A percentile compares a stretch with the other conserved stretches of the same genome.
Conservation (phyloP, 805 yeast species). For the Kregervanrija fluxuum region DNA sequence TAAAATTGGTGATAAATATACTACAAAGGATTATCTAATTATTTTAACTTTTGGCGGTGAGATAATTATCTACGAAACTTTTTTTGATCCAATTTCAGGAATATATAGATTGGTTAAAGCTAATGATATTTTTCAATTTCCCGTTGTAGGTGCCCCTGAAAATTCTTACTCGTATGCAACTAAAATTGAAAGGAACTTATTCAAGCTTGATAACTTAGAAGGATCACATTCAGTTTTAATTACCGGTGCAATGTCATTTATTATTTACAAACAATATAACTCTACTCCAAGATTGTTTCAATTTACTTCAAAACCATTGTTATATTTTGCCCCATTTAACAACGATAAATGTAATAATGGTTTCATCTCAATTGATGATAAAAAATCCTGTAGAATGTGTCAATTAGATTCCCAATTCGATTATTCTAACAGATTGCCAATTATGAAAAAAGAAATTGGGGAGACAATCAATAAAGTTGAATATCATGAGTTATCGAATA, state of each 20-base stretch:
- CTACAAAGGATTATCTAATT: slow-evolving; percentile 56
- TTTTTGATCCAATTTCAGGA: slow-evolving; percentile 32
- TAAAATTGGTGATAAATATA: slow-evolving; percentile 51
- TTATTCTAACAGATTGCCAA: slow-evolving; percentile 57
- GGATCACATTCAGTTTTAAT: slow-evolving; percentile 58
- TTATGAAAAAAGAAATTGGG: slow-evolving; percentile 44
- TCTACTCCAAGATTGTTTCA: slow-evolving; percentile 60
- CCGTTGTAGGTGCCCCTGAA: slow-evolving; percentile 72
- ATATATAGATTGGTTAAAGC: slow-evolving; percentile 36
- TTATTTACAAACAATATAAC: slow-evolving; percentile 56
- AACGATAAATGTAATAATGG: slow-evolving; percentile 33
- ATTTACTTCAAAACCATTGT: slow-evolving; percentile 56
- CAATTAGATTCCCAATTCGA: slow-evolving; percentile 38
- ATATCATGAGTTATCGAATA: slow-evolving; percentile 59
- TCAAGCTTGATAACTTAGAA: slow-evolving; percentile 49
- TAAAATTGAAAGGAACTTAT: slow-evolving; percentile 58
- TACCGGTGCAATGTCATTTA: slow-evolving; percentile 67
- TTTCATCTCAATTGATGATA: slow-evolving; percentile 64
- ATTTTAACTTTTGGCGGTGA: slow-evolving; percentile 80
- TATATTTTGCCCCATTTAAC: slow-evolving; percentile 56
- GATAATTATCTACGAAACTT: slow-evolving; percentile 56
- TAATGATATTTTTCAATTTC: slow-evolving; percentile 34
- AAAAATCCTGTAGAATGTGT: slow-evolving; percentile 59
- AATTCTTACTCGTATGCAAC: slow-evolving; percentile 68
- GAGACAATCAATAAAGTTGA: slow-evolving; percentile 59